Percentiles rank a stretch among this genome's conserved stretches.
Conservation (phyloP, 2,329 filamentous ascomycete genomes). For the Verticillium isaacii region DNA sequence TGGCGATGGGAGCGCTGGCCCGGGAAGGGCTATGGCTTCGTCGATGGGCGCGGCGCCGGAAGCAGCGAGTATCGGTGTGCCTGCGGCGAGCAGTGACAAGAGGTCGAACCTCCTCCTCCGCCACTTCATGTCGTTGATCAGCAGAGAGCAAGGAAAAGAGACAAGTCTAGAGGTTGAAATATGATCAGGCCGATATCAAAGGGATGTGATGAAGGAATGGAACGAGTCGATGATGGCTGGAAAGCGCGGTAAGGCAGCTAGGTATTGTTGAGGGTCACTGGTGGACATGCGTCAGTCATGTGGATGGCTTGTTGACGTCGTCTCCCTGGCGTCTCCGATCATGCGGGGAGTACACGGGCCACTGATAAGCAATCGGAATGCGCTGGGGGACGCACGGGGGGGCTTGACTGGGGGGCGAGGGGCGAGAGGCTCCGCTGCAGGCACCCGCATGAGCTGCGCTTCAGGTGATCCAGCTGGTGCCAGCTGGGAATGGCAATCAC, state of each 20-base stretch:
- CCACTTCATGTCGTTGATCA: background rate
- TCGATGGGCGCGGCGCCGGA: conserved; percentile 23
- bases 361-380: background rate
- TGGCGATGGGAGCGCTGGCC: conserved; percentile 26
- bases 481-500: background rate
- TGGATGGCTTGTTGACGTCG: conserved; percentile 1
- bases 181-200: background rate
- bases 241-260: background rate
- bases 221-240: background rate
- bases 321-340: background rate
- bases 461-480: background rate
- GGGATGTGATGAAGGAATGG: background rate
- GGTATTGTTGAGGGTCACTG: background rate
- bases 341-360: background rate
- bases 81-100: background rate
- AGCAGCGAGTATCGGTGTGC: background rate
- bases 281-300: background rate
- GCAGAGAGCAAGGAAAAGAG: background rate
- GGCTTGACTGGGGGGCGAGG: background rate
- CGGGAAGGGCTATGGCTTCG: conserved; percentile 37
- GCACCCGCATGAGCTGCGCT: background rate
- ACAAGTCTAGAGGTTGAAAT: background rate
- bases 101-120: background rate
- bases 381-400: background rate
- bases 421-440: background rate